Percentiles rank a stretch among this genome's conserved stretches.
Evolutionary conservation across 495 filamentous ascomycete genomes (phyloP).

Genomic region (Penicillium cataractarum): DNA sequence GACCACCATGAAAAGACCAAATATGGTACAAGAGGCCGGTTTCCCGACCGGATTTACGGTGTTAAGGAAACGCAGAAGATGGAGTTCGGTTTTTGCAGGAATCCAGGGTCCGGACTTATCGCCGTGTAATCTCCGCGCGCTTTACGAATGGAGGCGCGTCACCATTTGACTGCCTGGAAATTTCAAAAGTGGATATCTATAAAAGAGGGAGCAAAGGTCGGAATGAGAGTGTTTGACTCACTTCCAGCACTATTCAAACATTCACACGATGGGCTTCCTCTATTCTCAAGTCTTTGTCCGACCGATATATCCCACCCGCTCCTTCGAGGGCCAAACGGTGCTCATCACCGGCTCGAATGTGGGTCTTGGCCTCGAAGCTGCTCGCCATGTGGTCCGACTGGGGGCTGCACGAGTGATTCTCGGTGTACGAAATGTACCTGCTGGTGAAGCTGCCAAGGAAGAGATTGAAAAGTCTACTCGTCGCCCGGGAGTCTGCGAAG

Average conservation of each 20-base stretch:
- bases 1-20: background rate
- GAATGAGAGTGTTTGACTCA: background rate
- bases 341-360: conserved; percentile 58
- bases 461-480: conserved; percentile 35
- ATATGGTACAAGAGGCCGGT: no score
- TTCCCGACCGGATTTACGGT: background rate
- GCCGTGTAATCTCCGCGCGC: conserved; percentile 4
- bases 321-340: conserved; percentile 45
- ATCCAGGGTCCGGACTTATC: background rate
- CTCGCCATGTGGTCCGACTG: conserved; percentile 49
- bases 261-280: conserved; percentile 35
- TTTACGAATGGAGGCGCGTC: background rate
- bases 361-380: conserved; percentile 56
- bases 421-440: conserved; percentile 52
- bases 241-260: background rate
- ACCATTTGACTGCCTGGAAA: background rate
- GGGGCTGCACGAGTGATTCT: conserved; percentile 55
- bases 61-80: background rate
- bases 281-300: conserved; percentile 51
- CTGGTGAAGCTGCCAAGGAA: conserved; percentile 47
- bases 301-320: conserved; percentile 34
- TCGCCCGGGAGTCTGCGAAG: conserved; percentile 45
- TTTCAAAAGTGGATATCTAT: background rate
- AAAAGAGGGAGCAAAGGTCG: background rate
- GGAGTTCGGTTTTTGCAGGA: background rate